Evolutionary conservation across 306 rosid genomes (phyloP), one percentile per base, ranked within the genome.

Genomic region (Canavalia gladiata): DNA sequence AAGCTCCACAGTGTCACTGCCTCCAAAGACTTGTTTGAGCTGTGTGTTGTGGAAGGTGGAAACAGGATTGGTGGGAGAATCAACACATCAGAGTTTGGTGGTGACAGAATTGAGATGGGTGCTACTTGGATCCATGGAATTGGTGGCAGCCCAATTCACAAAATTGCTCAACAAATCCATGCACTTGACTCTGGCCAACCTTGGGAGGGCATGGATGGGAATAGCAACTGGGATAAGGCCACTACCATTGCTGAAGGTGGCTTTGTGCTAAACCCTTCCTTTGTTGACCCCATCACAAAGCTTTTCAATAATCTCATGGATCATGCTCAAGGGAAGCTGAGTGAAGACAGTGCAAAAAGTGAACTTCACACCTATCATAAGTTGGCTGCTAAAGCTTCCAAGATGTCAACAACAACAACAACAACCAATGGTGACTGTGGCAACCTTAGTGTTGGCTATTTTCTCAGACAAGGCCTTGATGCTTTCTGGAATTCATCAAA

Each of bases 111-210:
- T 70, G 99, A 95, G 89, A 90, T 93, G 97, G 99, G 99, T 35
- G 99, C 99, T 57, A 95, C 99, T 56, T 95, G 99, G 99, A 95
- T 95, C 90, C 99, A 95, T 69, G 99, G 99, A 77, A 95, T 90
- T 86, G 87, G 86, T n/a, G 95, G 90, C 37, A 95, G 98, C 81
- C 99, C 99, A 46, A 75, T 95, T 73, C 86, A 93, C 83, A 78
- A 88, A 75, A 90, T 95, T 33, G 99, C 99, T 37, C 83, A 83
- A 13, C 85, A 91, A 76, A 90, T 84, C 81, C 79, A 84, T 12
- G 92, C 98, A 13, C 91, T 95, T 0, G 77, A 89, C 64, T 95
- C 97, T 31, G 81, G 87, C 42, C 91, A 87, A 60, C 98, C 98
- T 6, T 95, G 98, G 99, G 99, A 95, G 89, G 91, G 94, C 90